phyloP scores from a whole-genome alignment of 2,329 filamentous ascomycete genomes.

The Cadophora malorum region DNA sequence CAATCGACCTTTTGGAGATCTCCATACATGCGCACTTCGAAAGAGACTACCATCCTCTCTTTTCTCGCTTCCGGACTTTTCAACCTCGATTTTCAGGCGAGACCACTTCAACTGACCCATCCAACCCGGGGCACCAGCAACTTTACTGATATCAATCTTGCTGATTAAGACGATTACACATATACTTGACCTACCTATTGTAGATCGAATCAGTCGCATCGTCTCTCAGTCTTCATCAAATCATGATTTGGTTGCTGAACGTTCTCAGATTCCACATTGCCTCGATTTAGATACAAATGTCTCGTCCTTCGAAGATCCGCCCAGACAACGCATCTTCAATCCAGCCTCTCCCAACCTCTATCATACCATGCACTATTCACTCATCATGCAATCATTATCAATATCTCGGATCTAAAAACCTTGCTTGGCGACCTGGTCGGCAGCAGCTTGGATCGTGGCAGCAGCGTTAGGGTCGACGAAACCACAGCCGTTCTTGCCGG shows the following conservation, averaged over 20 bases:
- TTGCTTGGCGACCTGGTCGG: slow-evolving; percentile 43
- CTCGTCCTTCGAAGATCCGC: slow-evolving; percentile 11
- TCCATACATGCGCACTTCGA: too few relatives aligned
- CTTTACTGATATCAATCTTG: too few relatives aligned
- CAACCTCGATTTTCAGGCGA: too few relatives aligned
- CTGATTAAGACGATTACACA: too few relatives aligned
- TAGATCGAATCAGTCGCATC: not conserved
- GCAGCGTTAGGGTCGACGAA: slow-evolving; percentile 48
- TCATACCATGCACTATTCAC: not conserved
- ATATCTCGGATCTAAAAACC: slow-evolving; percentile 42
- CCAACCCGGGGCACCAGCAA: too few relatives aligned
- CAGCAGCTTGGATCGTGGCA: slow-evolving; percentile 35
- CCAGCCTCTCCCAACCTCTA: slow-evolving; percentile 15
- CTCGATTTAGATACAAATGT: slow-evolving; percentile 12
- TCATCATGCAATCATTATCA: slow-evolving; percentile 8
- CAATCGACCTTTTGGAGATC: too few relatives aligned
- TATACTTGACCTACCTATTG: too few relatives aligned
- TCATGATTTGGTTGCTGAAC: slow-evolving; percentile 5
- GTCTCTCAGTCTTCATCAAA: not conserved
- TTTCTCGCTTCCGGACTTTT: too few relatives aligned
- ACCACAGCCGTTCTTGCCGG: slow-evolving; percentile 48
- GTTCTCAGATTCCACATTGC: slow-evolving; percentile 16
- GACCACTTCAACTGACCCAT: too few relatives aligned
- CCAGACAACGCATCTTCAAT: slow-evolving; percentile 8
- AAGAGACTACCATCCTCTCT: too few relatives aligned